A percentile compares a stretch with the other conserved stretches of the same genome.
phyloP scores from a whole-genome alignment of 2,329 filamentous ascomycete genomes.

The Diaporthe batatas region DNA sequence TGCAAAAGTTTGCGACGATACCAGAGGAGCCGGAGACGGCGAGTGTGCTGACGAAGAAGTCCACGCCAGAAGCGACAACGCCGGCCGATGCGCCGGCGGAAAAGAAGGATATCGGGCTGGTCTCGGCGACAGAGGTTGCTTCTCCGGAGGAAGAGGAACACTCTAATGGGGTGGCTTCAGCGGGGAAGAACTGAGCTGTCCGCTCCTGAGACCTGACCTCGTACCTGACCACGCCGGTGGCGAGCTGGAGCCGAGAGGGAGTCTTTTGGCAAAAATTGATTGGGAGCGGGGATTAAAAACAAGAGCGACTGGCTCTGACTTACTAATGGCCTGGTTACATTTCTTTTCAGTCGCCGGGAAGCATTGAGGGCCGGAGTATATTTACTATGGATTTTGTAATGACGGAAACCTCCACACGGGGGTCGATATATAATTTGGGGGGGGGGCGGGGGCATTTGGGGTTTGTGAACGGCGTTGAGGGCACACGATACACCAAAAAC shows the following conservation, averaged over 20 bases:
- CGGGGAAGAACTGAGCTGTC: conserved; percentile 26
- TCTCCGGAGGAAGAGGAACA: conserved; percentile 13
- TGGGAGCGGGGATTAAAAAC: not conserved
- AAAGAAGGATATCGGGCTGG: conserved; percentile 19
- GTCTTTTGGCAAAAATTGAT: not conserved
- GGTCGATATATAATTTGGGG: conserved; percentile 17
- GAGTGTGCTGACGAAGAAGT: conserved; percentile 51
- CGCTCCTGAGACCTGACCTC: not conserved
- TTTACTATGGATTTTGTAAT: conserved; percentile 27
- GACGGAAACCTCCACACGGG: not conserved
- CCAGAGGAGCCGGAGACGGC: conserved; percentile 73
- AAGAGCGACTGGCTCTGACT: not conserved
- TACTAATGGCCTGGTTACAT: not conserved
- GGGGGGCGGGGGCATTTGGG: not conserved
- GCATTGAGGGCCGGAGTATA: conserved; percentile 9
- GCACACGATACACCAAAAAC: conserved; percentile 7
- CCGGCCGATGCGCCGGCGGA: conserved; percentile 31
- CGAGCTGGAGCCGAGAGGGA: not conserved
- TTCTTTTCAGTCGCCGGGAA: conserved; percentile 30
- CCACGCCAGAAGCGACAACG: conserved; percentile 48
- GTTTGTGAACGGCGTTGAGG: conserved; percentile 9
- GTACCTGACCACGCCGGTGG: too few species aligned
- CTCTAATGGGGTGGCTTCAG: conserved; percentile 37
- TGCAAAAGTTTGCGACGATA: conserved; percentile 87
- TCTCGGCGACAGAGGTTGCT: conserved; percentile 32